Evolutionary conservation across 108 stramenopile species (phyloP).

Genomic region (Chaetoceros muelleri): DNA sequence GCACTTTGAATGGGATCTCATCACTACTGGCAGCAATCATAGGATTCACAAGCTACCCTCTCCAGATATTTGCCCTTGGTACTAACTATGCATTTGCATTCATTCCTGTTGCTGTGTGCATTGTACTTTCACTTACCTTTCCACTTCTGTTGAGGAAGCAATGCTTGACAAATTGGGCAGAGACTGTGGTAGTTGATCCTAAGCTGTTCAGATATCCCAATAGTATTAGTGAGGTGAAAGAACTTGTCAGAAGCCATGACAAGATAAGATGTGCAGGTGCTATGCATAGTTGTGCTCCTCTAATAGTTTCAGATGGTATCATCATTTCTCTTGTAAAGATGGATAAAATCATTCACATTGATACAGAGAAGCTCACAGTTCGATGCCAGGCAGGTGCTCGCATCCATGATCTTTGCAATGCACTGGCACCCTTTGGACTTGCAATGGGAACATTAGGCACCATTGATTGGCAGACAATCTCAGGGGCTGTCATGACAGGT

Average conservation of each 20-base stretch:
- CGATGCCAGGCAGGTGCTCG: conserved; percentile 3
- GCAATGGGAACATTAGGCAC: conserved; percentile 8
- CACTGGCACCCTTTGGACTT: conserved; percentile 2
- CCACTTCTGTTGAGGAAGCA: background rate
- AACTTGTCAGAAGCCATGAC: background rate
- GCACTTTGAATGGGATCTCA: conserved; percentile 12
- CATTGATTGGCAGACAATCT: conserved; percentile 10
- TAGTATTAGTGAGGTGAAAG: conserved; percentile 2
- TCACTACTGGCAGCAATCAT: conserved; percentile 8
- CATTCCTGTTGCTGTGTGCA: background rate
- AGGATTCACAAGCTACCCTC: conserved; percentile 7
- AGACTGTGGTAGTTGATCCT: background rate
- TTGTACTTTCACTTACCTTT: background rate
- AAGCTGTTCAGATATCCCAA: conserved; percentile 3
- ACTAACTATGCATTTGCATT: conserved; percentile 5
- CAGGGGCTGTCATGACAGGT: conserved; percentile 13
- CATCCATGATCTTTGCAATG: conserved; percentile 7
- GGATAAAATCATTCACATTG: conserved; percentile 5
- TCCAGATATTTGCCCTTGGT: conserved; percentile 3
- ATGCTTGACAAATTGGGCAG: conserved; percentile 10
- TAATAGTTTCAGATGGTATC: conserved; percentile 6
- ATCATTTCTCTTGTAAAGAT: conserved; percentile 11
- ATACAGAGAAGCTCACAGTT: conserved; percentile 1
- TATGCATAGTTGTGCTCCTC: conserved; percentile 8
- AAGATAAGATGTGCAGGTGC: conserved; percentile 10